Evolutionary conservation across 305 asterid genomes (phyloP), one percentile per base, ranked within the genome.

Genomic region (Fraxinus dipetala): DNA sequence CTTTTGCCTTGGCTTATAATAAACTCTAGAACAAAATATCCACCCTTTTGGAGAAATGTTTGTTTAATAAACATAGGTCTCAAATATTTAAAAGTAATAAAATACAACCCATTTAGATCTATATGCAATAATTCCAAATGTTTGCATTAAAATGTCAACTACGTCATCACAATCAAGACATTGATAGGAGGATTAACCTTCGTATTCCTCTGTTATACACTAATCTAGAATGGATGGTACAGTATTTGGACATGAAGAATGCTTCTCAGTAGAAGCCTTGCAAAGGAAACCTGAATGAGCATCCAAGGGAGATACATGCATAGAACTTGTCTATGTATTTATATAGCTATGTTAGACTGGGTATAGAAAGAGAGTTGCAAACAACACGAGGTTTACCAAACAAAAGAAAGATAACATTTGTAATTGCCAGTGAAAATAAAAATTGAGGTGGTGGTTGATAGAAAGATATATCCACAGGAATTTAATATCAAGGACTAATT

Each of bases 181-280:
- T 77, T 76, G 76, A 7, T 28, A 69, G 75, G 75, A 78, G 72
- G 74, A 65, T 70, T 79, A 24, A 43, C 59, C 79, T 76, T 59
- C 77, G 28, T 78, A 80, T 59, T 77, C 81, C 78, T 59, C 56
- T 81, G 70, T 35, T 30, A 82, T 59, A 78, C 78, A 78, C 81
- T 73, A 69, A 30, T 67, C 74, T 67, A 67, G 35, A 67, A 67
- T 67, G 18, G 35, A 24, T 20, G 56, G 38, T 32, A 26, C 74
- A 26, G 8, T 67, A 67, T 26, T 28, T 67, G 32, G 74, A 67
- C 32, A 28, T 26, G 35, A 28, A 26, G 35, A 67, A 28, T 69
- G 82, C n/a, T 76, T 54, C 78, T 0, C n/a, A 20, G 48, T 38
- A 76, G 48, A 81, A 51, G 38, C 72, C 81, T 70, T 30, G 24